Conservation (phyloP, 345 rosid species). For the Eucalyptus pumila region DNA sequence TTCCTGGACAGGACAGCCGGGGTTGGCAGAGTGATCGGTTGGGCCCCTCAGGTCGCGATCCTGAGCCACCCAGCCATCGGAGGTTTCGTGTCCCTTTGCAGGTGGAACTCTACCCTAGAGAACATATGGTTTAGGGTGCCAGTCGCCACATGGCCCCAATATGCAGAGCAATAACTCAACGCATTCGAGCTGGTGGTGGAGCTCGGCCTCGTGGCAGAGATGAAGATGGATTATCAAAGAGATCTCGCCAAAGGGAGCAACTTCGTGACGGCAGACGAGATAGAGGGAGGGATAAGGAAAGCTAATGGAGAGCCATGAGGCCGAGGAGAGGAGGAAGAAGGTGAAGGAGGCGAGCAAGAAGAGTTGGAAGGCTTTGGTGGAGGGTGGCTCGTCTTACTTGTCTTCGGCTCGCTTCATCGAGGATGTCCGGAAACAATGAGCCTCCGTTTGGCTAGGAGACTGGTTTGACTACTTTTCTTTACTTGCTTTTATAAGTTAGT, state of each 20-base stretch:
- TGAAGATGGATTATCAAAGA: neutral
- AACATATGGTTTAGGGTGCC: too few relatives aligned
- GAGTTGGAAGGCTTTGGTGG: constrained; percentile 13
- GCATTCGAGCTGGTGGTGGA: neutral
- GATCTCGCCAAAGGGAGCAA: neutral
- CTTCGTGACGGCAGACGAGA: constrained; percentile 1
- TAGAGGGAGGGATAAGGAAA: constrained; percentile 17
- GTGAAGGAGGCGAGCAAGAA: constrained; percentile 10
- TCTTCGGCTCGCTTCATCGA: constrained; percentile 4
- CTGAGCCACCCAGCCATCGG: too few relatives aligned
- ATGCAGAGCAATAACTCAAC: too few relatives aligned
- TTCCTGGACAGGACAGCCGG: too few relatives aligned
- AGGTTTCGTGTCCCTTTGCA: too few relatives aligned
- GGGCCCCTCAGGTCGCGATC: too few relatives aligned
- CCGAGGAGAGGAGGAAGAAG: constrained; percentile 2
- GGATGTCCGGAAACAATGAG: neutral
- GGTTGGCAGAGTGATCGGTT: too few relatives aligned
- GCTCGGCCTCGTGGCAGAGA: constrained; percentile 10
- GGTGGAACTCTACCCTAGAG: too few relatives aligned
- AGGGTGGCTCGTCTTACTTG: constrained; percentile 32
- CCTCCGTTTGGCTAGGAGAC: neutral
- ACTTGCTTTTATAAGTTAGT: neutral
- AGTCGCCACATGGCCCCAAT: too few relatives aligned
- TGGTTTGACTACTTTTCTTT: neutral
- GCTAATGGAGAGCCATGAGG: constrained; percentile 14